Percentiles rank a stretch among this genome's conserved stretches.
Conservation (phyloP, 2,329 filamentous ascomycete species). For the Epichloe coenophiala region DNA sequence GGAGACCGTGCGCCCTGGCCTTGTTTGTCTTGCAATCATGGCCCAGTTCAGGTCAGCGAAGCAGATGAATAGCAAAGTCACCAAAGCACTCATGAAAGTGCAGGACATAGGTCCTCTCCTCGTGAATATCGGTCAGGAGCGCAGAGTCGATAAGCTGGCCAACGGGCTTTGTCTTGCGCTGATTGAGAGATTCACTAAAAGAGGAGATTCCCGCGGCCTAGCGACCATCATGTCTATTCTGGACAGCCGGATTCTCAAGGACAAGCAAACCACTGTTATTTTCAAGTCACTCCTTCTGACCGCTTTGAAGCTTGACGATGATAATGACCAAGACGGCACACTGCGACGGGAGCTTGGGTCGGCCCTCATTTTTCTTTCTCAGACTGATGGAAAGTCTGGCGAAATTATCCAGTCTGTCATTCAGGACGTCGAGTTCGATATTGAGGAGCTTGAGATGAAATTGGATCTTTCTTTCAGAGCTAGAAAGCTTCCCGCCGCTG, state of each 20-base stretch:
- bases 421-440: slow-evolving; percentile 53
- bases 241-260: slow-evolving; percentile 43
- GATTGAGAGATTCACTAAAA: slow-evolving; percentile 47
- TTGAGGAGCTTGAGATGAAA: slow-evolving; percentile 62
- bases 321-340: slow-evolving; percentile 38
- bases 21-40: slow-evolving; percentile 70
- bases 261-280: slow-evolving; percentile 49
- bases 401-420: slow-evolving; percentile 55
- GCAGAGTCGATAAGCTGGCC: slow-evolving; percentile 56
- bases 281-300: slow-evolving; percentile 52
- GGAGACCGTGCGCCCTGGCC: slow-evolving; percentile 58
- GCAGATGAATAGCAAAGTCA: slow-evolving; percentile 55
- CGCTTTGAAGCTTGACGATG: slow-evolving; percentile 43
- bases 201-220: slow-evolving; percentile 42
- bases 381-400: slow-evolving; percentile 42
- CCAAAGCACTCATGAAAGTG: slow-evolving; percentile 54
- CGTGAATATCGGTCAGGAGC: slow-evolving; percentile 47
- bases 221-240: slow-evolving; percentile 48
- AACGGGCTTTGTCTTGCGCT: slow-evolving; percentile 58
- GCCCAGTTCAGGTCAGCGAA: slow-evolving; percentile 64
- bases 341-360: slow-evolving; percentile 52
- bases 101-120: slow-evolving; percentile 46
- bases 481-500: slow-evolving; percentile 34
- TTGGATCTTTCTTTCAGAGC: slow-evolving; percentile 57
- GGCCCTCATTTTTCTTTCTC: slow-evolving; percentile 52